Evolutionary conservation across 2,329 filamentous ascomycete genomes (phyloP), one percentile per base, ranked within the genome.

Genomic region (Onygenales sp.): DNA sequence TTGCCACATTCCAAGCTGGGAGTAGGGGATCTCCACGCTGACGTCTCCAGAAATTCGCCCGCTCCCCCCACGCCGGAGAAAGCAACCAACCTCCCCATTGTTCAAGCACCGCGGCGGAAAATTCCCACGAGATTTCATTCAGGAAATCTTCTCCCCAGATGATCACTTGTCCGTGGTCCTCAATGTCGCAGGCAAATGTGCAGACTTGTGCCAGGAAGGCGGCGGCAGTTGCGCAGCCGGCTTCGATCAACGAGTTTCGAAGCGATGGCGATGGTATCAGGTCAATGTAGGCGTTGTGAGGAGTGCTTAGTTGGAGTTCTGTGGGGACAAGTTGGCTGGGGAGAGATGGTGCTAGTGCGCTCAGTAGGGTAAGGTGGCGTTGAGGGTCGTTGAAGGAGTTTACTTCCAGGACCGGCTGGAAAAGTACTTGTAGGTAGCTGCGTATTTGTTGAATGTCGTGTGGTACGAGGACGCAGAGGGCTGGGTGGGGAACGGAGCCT

Each of bases 121-220:
- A 69, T 54, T 74, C 71, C 71, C 71, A 74, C 4, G 67, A 67
- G 54, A 70, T 64, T 50, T 73, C 71, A 53, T 72, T 71, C 5
- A 71, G 58, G 42, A 69, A 65, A 56, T 74, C 68, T 27, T 72
- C 69, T 31, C 72, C 71, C 72, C 72, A 74, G 45, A 73, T 67
- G n/a, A 64, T 72, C 51, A 74, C 54, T 51, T 73, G 71, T 7
- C 66, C 68, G 6, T 62, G 58, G 47, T 71, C 70, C 52, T 72
- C 66, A 11, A 64, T 60, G 9, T 70, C 66, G 27, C 63, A 65
- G 9, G 63, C 64, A 44, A 65, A 63, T 11, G 66, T 67, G 32
- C 71, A 70, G 10, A 69, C 64, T 33, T 73, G 68, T 13, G 58
- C 57, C 43, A 73, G 57, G 53, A 74, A 74, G 17, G 61, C 61